These are phyloP conservation scores for Aspergillus intermedius DNA, from an alignment of 2,329 filamentous ascomycete genomes.

Conservation along the genomic window DNA sequence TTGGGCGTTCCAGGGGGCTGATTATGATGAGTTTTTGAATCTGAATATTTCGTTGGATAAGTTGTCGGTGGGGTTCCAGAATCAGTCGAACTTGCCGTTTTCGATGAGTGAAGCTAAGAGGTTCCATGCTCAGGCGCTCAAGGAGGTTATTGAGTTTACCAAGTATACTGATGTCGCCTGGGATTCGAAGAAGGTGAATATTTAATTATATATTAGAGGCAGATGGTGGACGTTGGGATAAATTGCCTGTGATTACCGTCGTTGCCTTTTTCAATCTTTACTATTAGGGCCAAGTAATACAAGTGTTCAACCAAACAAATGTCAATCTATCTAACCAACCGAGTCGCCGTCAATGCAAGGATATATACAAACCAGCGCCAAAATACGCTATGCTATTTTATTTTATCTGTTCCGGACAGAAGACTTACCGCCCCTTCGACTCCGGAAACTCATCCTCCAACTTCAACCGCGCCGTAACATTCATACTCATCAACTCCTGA, in stretches of 20 bases:
- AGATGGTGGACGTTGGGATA: background rate
- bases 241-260: background rate
- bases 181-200: slow-evolving; percentile 20
- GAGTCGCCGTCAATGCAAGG: slow-evolving; percentile 18
- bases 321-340: slow-evolving; percentile 2
- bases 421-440: slow-evolving; percentile 28
- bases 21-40: slow-evolving; percentile 20
- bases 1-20: slow-evolving; percentile 30
- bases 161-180: slow-evolving; percentile 26
- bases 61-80: slow-evolving; percentile 16
- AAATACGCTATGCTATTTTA: slow-evolving; percentile 2
- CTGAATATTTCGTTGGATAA: slow-evolving; percentile 10
- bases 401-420: background rate
- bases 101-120: slow-evolving; percentile 33
- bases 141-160: slow-evolving; percentile 19
- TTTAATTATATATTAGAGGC: slow-evolving; percentile 6
- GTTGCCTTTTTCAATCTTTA: background rate
- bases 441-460: slow-evolving; percentile 87
- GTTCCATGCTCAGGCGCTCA: slow-evolving; percentile 19
- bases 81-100: slow-evolving; percentile 24
- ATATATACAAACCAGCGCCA: slow-evolving; percentile 7
- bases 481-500: slow-evolving; percentile 97
- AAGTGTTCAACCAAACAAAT: background rate
- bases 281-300: too few relatives aligned
- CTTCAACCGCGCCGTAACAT: slow-evolving; percentile 87